A percentile compares a stretch with the other conserved stretches of the same genome.
Evolutionary conservation across 1,284 basidiomycete genomes (phyloP).

Genomic region (Microbotryum lychnidis-dioicae): DNA sequence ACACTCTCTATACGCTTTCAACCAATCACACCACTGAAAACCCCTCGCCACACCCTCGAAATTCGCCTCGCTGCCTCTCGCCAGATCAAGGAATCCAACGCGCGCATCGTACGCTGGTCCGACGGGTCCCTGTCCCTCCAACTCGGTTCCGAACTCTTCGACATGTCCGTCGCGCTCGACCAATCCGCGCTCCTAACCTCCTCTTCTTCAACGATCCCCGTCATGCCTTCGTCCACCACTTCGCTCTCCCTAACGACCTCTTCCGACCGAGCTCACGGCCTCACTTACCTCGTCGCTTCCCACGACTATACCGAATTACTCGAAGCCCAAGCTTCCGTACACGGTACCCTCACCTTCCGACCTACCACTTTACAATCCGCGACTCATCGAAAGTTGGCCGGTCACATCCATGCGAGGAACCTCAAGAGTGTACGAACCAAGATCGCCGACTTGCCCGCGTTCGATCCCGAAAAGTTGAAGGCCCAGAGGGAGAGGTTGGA

Average conservation of each 20-base stretch:
- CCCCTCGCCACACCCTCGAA: not conserved
- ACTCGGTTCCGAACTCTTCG: conserved; percentile 78
- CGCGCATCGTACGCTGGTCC: conserved; percentile 80
- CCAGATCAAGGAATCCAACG: conserved; percentile 72
- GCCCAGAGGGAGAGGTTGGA: conserved; percentile 34
- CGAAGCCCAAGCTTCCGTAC: conserved; percentile 72
- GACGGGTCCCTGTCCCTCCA: conserved; percentile 79
- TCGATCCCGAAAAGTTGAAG: conserved; percentile 32
- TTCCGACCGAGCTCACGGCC: conserved; percentile 48
- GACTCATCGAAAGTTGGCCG: conserved; percentile 78
- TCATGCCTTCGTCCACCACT: conserved; percentile 42
- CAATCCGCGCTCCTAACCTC: conserved; percentile 49
- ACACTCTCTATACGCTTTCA: not conserved
- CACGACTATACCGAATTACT: conserved; percentile 76
- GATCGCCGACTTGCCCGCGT: conserved; percentile 57
- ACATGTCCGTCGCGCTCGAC: conserved; percentile 67
- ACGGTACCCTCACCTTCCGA: conserved; percentile 71
- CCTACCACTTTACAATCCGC: conserved; percentile 84
- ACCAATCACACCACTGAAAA: conserved; percentile 1
- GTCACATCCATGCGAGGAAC: conserved; percentile 74
- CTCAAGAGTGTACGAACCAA: conserved; percentile 66
- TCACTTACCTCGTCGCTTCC: conserved; percentile 75
- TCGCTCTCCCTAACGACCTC: conserved; percentile 33
- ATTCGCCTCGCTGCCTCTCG: not conserved
- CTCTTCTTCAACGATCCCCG: conserved; percentile 2